Percentiles rank a stretch among this genome's conserved stretches.
phyloP scores from a whole-genome alignment of 78 protist species.

The Speleostelium caveatum region DNA sequence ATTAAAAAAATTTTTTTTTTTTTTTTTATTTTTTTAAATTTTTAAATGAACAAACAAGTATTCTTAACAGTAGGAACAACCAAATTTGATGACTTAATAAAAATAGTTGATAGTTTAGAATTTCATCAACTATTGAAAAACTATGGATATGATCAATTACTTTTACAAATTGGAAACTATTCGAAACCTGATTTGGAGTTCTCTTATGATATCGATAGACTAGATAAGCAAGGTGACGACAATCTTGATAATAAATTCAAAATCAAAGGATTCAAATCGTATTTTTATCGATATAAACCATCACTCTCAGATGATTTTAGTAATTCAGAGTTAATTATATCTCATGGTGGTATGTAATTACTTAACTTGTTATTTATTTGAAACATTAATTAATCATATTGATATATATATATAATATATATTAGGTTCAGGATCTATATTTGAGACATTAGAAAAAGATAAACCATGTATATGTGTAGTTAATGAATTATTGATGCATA shows the following conservation, averaged over 20 bases:
- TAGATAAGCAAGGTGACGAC: no score
- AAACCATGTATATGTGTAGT: constrained; percentile 68
- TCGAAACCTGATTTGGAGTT: no score
- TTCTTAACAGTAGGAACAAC: constrained; percentile 85
- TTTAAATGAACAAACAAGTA: constrained; percentile 25
- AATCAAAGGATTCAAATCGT: neutral
- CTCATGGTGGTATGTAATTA: constrained; percentile 46
- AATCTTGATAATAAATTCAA: no score
- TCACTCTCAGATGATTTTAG: constrained; percentile 23
- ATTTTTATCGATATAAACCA: constrained; percentile 44
- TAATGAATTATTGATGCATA: constrained; percentile 71
- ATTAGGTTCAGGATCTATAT: constrained; percentile 58
- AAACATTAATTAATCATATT: neutral
- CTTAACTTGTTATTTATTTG: neutral
- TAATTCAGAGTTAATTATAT: constrained; percentile 28
- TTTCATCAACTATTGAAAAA: constrained; percentile 20
- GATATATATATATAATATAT: neutral
- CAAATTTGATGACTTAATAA: constrained; percentile 67
- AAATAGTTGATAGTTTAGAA: constrained; percentile 40
- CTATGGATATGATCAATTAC: constrained; percentile 25
- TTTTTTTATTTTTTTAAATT: no score
- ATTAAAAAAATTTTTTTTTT: no score
- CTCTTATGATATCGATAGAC: no score
- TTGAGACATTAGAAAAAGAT: constrained; percentile 44
- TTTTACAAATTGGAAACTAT: constrained; percentile 57